Evolutionary conservation across 116 monocot species (phyloP).

Genomic region (Phalaenopsis hybrid): DNA sequence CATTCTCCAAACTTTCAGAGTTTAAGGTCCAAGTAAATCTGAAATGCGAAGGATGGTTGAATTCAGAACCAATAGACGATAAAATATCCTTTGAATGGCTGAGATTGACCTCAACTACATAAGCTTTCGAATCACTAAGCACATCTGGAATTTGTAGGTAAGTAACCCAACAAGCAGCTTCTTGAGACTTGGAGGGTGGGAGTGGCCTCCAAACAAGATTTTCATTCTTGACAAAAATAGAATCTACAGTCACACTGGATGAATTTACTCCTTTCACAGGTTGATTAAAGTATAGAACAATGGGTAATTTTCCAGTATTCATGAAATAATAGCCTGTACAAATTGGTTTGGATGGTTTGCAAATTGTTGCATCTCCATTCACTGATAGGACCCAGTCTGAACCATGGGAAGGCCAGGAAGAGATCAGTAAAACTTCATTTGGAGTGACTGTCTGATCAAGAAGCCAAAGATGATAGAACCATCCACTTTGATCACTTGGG

Average conservation of each 20-base stretch:
- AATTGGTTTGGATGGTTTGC: conserved; percentile 13
- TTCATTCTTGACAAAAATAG: conserved; percentile 34
- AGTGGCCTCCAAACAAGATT: conserved; percentile 70
- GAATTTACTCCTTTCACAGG: conserved; percentile 59
- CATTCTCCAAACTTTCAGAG: conserved; percentile 8
- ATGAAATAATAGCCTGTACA: conserved; percentile 11
- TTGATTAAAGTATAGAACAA: conserved; percentile 74
- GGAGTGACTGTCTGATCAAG: conserved; percentile 55
- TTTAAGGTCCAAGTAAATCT: conserved; percentile 43
- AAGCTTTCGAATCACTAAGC: conserved; percentile 11
- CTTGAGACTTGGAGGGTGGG: conserved; percentile 31
- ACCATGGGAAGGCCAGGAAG: conserved; percentile 69
- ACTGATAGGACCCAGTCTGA: conserved; percentile 34
- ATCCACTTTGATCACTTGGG: conserved; percentile 97
- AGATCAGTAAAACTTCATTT: conserved; percentile 33
- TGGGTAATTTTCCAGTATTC: conserved; percentile 33
- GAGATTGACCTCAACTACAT: conserved; percentile 44
- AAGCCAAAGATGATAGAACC: conserved; percentile 99
- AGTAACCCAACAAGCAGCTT: conserved; percentile 58
- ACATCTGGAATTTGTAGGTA: conserved; percentile 37
- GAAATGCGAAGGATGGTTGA: conserved; percentile 28
- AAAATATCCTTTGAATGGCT: conserved; percentile 35
- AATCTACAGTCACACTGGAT: conserved; percentile 56
- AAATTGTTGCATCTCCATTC: conserved; percentile 8
- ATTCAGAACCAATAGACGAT: conserved; percentile 34